Base-by-base conservation (phyloP, 495 filamentous ascomycete genomes). In the Trichocladium antarcticum region DNA sequence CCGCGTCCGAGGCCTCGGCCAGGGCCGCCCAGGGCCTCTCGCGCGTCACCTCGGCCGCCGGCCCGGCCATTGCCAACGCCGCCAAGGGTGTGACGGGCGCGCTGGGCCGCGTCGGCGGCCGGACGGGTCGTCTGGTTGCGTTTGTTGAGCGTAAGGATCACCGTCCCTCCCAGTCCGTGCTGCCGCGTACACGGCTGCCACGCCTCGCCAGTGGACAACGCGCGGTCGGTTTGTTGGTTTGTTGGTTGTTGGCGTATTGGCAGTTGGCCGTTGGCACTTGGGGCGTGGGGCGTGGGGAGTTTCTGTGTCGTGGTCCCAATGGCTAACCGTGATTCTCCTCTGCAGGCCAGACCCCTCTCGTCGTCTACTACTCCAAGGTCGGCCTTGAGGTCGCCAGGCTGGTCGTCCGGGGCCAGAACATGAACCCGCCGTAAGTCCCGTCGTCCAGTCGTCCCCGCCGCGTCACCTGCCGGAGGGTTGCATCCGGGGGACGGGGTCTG, bases 361-460 rank as follows among this genome's bases (percentile, higher is more conserved):
- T 84, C 55, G 56, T 93, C 61, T 95, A 95, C 79, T 97, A 96
- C 76, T 79, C 82, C 42, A 83, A 78, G 62, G 92, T 99, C 60
- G 88, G 77, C 52, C 62, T 87, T 51, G 93, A 97, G 74, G 75
- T 97, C 40, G 77, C 75, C 57, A 89, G 83, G 76, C 68, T 96
- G 49, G 83, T 97, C 49, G 87, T 89, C 75, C 78, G 76, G 61
- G 83, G 84, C 63, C 87, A 90, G 67, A 85, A 81, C 71, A 96
- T 99, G 88, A 71, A 72, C 57, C 90, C 88, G 59, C 92, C 92
- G 92, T 97, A 82, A 79, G 88, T 77, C 24, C 14, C 11, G 22
- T 15, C 6, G n/a, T n/a, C n/a, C n/a, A n/a, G n/a, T 17, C 42
- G 32, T 28, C 32, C 29, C 22, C 16, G n/a, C 37, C 21, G 9